These are phyloP conservation scores for Populus nigra DNA, from an alignment of 345 rosid genomes.

Conservation along the genomic window DNA sequence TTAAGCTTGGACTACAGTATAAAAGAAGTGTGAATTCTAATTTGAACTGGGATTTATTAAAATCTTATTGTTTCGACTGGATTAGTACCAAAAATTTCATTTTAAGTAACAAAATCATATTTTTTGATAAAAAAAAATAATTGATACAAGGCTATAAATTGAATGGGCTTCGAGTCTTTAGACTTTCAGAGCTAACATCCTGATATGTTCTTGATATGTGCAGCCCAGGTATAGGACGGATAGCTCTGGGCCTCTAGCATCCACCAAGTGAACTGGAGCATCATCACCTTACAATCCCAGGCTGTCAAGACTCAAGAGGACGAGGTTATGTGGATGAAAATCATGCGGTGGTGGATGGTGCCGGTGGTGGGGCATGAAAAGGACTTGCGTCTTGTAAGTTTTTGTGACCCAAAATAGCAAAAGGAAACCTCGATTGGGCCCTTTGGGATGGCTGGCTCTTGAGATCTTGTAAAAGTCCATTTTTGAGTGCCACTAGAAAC, in stretches of 20 bases:
- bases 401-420: background rate
- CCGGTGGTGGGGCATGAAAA: background rate
- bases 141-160: no score
- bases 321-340: background rate
- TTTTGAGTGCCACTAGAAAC: background rate
- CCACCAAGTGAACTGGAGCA: background rate
- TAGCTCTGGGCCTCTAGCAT: background rate
- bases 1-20: no score
- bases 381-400: background rate
- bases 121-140: no score
- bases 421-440: background rate
- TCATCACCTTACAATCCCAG: background rate
- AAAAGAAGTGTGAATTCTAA: no score
- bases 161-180: no score
- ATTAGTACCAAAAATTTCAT: no score
- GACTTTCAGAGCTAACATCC: background rate
- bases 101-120: no score
- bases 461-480: background rate
- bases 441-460: background rate
- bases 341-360: background rate
- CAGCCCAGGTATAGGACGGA: background rate
- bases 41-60: no score
- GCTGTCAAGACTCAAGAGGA: background rate
- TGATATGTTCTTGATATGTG: no score
- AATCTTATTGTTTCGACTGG: no score